Base-by-base conservation (phyloP, 2,329 filamentous ascomycete genomes). In the Colletotrichum sp. region DNA sequence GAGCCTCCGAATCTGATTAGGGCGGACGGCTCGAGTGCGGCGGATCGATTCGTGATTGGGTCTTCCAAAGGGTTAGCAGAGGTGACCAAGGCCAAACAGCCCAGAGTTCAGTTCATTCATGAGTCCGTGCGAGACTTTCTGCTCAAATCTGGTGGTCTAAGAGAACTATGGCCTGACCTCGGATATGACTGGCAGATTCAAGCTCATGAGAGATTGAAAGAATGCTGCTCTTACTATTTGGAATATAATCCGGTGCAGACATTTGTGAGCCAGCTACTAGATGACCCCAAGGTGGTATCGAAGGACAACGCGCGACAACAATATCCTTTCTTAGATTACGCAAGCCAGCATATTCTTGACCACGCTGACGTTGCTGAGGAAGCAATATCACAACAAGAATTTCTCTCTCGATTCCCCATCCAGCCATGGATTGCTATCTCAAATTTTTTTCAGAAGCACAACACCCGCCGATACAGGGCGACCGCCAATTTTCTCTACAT, bases 61-160 rank as follows among this genome's bases (percentile, higher is more conserved):
- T 86, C 81, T 0, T 91, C 89, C 0, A 91, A 90, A 78, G 89
- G 90, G 0, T 81, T 91, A 8, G 86, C 85, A 0, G 88, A 90
- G 70, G 76, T 86, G 2, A 86, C 84, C 0, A 84, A 79, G 15
- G 78, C 80, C 0, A 78, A 81, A 13, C 2, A 28, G 0, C 77
- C 79, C 0, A 85, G 77, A 0, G 86, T 90, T 1, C 89, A 91
- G 71, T 91, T 91, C 78, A 90, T 90, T 3, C 88, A 90, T 34
- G 86, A 90, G 76, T 89, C 88, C 0, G 87, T 90, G 0, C 79
- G 83, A 1, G 88, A 90, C 9, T 90, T 87, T 61, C 80, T 90
- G 0, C 25, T 88, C 2, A 83, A 83, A 9, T 82, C 83, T 1
- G 73, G 78, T 0, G 85, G 86, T 0, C 76, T 86, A 0, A 5